Evolutionary conservation across 495 filamentous ascomycete genomes (phyloP), one percentile per base, ranked within the genome.

Genomic region (Hyaloscypha finlandica): DNA sequence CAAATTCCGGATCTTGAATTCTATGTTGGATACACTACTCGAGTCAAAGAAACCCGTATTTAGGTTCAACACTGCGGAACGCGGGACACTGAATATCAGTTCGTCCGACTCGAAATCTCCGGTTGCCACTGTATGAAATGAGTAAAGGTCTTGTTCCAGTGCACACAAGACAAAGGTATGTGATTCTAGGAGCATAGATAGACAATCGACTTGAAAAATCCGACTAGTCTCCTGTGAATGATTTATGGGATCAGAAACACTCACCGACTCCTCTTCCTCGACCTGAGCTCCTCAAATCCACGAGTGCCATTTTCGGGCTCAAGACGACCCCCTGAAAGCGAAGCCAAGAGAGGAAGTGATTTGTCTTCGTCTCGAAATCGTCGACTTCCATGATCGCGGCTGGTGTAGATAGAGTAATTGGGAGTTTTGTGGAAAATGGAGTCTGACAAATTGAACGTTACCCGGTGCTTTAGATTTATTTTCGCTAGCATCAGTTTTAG

Each of bases 31-130:
- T 54, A 31, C 48, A 25, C 25, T 25, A 11, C 30, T 55, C 51
- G 37, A 60, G 16, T 2, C 51, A 22, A 16, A n/a, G 8, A 55
- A 19, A 8, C 52, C 42, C 19, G 65, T 73, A n/a, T 59, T 20
- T 8, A 70, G 55, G 39, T 71, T 80, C 37, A 91, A 80, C 32
- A 90, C 78, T 33, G 80, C 72, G 39, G 80, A 76, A 42, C 84
- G 84, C 12, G 86, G 85, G 59, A 90, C 85, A 22, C 81, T 82
- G 78, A 90, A 91, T 58, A 90, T 80, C 69, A 87, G 80, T 79
- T 89, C 87, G 65, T 87, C 86, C 70, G 85, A 83, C 22, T 77
- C 73, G 53, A 91, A 84, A 68, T 87, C 82, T 70, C 77, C 63
- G 33, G 73, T 74, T 35, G 89, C 87, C 70, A 90, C 86, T 89